Evolutionary conservation across 2,329 filamentous ascomycete genomes (phyloP).

Genomic region (Ampelomyces quisqualis): DNA sequence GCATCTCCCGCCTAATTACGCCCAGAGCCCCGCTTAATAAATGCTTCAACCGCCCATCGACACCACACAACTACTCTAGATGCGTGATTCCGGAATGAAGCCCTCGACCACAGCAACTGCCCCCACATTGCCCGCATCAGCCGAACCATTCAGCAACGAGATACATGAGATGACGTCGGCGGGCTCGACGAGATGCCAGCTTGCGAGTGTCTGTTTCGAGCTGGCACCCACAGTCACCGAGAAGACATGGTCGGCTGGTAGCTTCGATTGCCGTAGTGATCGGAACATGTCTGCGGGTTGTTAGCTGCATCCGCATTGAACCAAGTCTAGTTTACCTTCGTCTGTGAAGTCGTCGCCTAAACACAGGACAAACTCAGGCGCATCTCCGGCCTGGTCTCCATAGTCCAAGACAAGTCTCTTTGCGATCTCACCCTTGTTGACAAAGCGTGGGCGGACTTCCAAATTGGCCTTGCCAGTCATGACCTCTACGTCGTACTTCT

Average conservation of each 20-base stretch:
- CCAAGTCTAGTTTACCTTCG: conserved; percentile 65
- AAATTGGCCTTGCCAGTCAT: conserved; percentile 97
- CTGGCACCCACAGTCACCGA: conserved; percentile 89
- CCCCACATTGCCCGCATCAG: conserved; percentile 45
- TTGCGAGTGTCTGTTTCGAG: conserved; percentile 86
- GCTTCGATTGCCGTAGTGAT: conserved; percentile 62
- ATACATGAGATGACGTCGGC: conserved; percentile 76
- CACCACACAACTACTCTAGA: conserved; percentile 12
- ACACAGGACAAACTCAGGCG: conserved; percentile 84
- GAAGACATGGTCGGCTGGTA: conserved; percentile 70
- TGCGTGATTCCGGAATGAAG: conserved; percentile 38
- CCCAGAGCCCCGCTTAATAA: conserved; percentile 16
- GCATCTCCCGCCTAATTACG: conserved; percentile 22
- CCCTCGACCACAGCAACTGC: conserved; percentile 46
- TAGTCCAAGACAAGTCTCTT: conserved; percentile 79
- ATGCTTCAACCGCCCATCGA: conserved; percentile 4
- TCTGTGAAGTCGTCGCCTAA: conserved; percentile 95
- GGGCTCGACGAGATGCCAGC: conserved; percentile 87
- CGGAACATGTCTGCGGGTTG: conserved; percentile 71
- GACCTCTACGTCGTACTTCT: conserved; percentile 87
- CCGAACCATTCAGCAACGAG: conserved; percentile 55
- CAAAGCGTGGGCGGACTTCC: conserved; percentile 92
- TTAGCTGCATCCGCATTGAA: conserved; percentile 6
- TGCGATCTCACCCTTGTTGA: conserved; percentile 97
- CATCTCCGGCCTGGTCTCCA: conserved; percentile 55